A percentile compares a stretch with the other conserved stretches of the same genome.
These are phyloP conservation scores for Xerocomellus intermedius DNA, from an alignment of 768 basidiomycete genomes.

Conservation along the genomic window DNA sequence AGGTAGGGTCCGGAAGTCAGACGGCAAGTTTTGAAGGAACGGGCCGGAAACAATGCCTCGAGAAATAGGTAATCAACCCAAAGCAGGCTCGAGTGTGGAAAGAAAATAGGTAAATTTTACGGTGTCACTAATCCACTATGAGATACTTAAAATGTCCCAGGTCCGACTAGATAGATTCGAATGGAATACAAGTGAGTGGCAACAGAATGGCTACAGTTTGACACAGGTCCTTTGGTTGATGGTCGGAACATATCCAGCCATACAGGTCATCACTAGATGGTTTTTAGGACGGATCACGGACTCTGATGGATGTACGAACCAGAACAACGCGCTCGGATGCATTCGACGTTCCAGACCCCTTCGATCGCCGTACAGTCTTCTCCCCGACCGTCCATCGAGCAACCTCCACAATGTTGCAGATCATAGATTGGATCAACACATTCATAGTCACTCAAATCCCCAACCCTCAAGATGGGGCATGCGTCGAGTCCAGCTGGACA, in stretches of 20 bases:
- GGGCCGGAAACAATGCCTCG: neutral
- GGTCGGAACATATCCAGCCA: constrained; percentile 13
- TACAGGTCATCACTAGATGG: constrained; percentile 11
- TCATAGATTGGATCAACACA: constrained; percentile 64
- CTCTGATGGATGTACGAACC: constrained; percentile 37
- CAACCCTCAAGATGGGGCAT: constrained; percentile 50
- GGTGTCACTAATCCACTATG: neutral
- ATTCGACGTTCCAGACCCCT: constrained; percentile 70
- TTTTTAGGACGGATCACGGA: neutral
- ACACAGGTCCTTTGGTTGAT: constrained; percentile 13
- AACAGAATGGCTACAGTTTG: constrained; percentile 7
- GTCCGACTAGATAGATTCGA: neutral
- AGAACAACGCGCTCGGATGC: constrained; percentile 51
- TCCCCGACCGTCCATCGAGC: constrained; percentile 58
- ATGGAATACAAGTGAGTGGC: neutral
- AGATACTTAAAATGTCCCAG: neutral
- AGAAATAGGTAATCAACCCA: neutral
- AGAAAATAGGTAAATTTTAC: neutral
- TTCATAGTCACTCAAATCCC: constrained; percentile 47
- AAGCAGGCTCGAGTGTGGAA: neutral
- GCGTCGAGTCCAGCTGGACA: constrained; percentile 57
- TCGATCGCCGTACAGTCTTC: constrained; percentile 69
- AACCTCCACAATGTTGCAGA: constrained; percentile 76
- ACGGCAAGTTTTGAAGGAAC: neutral
- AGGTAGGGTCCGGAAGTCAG: neutral